These are phyloP conservation scores for Suillus luteus DNA, from an alignment of 768 basidiomycete species.

Conservation along the genomic window DNA sequence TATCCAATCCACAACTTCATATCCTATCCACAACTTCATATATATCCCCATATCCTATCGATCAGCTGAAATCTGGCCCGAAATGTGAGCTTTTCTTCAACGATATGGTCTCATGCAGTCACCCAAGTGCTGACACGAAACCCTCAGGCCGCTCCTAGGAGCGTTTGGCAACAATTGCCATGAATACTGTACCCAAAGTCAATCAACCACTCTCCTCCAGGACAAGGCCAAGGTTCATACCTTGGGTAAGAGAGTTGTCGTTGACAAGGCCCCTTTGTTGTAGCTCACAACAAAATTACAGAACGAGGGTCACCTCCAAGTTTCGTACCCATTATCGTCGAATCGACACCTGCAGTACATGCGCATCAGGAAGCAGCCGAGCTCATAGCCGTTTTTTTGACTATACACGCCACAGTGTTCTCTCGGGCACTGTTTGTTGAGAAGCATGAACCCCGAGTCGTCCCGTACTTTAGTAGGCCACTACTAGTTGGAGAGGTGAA, in stretches of 20 bases:
- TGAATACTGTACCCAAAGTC: not conserved
- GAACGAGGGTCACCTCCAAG: not conserved
- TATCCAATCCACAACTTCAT: not conserved
- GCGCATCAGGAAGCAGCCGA: conserved; percentile 4
- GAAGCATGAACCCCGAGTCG: not conserved
- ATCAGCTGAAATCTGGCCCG: too few species aligned
- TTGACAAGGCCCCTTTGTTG: not conserved
- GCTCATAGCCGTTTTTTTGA: conserved; percentile 4
- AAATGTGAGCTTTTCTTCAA: not conserved
- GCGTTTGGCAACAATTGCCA: not conserved
- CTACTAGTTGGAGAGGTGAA: not conserved
- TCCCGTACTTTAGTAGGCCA: not conserved
- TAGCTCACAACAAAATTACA: not conserved
- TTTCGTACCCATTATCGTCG: not conserved
- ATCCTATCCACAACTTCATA: too few species aligned
- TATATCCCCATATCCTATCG: not conserved
- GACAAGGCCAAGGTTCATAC: not conserved
- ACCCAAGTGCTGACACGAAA: not conserved
- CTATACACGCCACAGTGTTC: conserved; percentile 7
- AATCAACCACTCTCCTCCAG: not conserved
- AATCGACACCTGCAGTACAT: not conserved
- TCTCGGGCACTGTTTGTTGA: conserved; percentile 2
- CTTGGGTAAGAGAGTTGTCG: not conserved
- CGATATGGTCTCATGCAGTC: not conserved
- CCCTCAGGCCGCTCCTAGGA: not conserved